Conservation (phyloP, 257 asterid genomes). For the Ballota nigra region DNA sequence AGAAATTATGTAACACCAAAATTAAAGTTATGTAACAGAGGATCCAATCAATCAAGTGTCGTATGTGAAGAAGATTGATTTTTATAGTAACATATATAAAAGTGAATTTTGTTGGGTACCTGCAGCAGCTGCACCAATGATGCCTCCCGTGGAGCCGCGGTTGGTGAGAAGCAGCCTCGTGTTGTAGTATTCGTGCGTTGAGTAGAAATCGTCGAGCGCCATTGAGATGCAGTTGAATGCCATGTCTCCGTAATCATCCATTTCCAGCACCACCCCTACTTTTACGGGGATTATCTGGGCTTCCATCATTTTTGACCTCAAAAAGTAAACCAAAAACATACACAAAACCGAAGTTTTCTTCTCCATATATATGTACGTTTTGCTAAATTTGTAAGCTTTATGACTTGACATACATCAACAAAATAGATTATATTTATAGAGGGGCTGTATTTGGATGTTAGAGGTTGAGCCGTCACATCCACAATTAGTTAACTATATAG, state of each 20-base stretch:
- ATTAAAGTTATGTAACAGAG: too few species aligned
- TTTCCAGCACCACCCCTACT: constrained; percentile 46
- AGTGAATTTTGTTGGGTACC: constrained; percentile 12
- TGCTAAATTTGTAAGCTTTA: neutral
- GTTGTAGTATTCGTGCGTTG: constrained; percentile 16
- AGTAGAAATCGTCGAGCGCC: constrained; percentile 52
- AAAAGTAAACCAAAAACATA: neutral
- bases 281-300: constrained; percentile 28
- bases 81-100: too few species aligned
- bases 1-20: too few species aligned
- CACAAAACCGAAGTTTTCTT: constrained; percentile 6
- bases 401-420: neutral
- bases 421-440: neutral
- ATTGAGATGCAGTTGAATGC: constrained; percentile 45
- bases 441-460: neutral
- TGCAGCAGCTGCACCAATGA: constrained; percentile 49
- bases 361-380: constrained; percentile 18
- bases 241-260: constrained; percentile 39
- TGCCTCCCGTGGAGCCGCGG: constrained; percentile 30
- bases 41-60: too few species aligned
- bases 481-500: neutral
- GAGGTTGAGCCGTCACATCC: neutral
- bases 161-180: constrained; percentile 25
- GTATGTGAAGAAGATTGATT: too few species aligned
- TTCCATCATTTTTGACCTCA: neutral